Evolutionary conservation across 805 yeast genomes (phyloP), one percentile per base, ranked within the genome.

Genomic region (Peterozyma xylosa): DNA sequence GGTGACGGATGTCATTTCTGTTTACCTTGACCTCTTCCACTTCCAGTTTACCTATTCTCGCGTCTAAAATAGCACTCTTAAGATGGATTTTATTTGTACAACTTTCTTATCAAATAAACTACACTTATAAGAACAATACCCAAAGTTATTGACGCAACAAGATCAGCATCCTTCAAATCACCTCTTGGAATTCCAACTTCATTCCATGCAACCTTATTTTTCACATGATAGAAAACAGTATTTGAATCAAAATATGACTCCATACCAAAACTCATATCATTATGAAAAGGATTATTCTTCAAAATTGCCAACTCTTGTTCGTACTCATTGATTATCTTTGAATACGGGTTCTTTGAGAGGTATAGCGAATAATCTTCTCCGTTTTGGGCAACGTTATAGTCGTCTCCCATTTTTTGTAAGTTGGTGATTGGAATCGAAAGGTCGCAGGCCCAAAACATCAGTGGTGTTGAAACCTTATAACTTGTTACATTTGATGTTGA

Each of bases 11-110:
- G 7, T 21, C 7, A n/a, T 21, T 21, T 21, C 40, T 54, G 50
- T 15, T 48, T 39, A 35, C 53, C 48, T 36, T 45, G 6, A 54
- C 43, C 30, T 59, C 65, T 35, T 52, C 55, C 33, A 53, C 39
- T 33, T 38, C 43, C 34, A 42, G 15, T 4, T 27, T 27, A 13
- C 42, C 46, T 36, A 50, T 45, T 50, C 44, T 30, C 16, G 27
- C 37, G 18, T 21, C 13, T 42, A 39, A 30, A 45, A 36, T 42
- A 40, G 36, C 3, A 11, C 50, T 47, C n/a, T 15, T 15, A 9
- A 16, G 7, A 21, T 5, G 27, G 7, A 5, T 5, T 15, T 10
- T 30, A 35, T 16, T 16, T 35, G n/a, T 30, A 30, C 5, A 41
- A 4, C 32, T 36, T 41, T 16, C 21, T 17, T 6, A 41, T 7